Evolutionary conservation across 2,329 filamentous ascomycete species (phyloP).

Genomic region (Cladophialophora carrionii): DNA sequence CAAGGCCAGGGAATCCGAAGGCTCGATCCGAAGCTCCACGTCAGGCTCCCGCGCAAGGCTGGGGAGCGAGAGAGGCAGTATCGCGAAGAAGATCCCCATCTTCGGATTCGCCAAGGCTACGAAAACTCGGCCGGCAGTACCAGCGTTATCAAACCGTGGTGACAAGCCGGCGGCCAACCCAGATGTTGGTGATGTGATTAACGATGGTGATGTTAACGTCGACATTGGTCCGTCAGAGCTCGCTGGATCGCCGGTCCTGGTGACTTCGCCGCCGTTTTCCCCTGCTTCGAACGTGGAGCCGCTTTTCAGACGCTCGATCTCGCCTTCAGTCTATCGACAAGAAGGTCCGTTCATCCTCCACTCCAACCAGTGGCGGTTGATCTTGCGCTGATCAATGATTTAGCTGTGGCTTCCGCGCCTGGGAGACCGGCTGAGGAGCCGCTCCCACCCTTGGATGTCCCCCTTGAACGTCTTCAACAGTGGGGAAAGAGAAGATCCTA

Average conservation of each 20-base stretch:
- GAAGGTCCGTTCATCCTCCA: neutral
- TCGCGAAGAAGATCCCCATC: neutral
- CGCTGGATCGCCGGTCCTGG: neutral
- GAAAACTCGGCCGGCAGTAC: neutral
- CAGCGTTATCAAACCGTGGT: neutral
- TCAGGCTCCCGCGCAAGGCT: neutral
- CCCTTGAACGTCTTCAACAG: neutral
- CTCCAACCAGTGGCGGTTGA: neutral
- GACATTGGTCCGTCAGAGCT: neutral
- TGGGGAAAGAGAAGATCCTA: neutral
- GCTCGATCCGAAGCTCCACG: neutral
- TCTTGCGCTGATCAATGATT: neutral
- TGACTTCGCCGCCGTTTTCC: neutral
- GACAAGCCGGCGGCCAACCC: neutral
- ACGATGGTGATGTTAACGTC: neutral
- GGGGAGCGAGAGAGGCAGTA: neutral
- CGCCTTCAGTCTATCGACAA: neutral
- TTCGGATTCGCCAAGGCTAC: neutral
- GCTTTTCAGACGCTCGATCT: neutral
- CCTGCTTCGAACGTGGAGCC: neutral
- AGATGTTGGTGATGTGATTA: neutral
- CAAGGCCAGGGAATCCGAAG: slow-evolving; percentile 2
- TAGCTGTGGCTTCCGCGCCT: neutral
- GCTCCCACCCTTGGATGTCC: neutral
- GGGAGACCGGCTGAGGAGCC: neutral